phyloP scores from a whole-genome alignment of 192 early-diverging fungal species.

The Mortierella claussenii region DNA sequence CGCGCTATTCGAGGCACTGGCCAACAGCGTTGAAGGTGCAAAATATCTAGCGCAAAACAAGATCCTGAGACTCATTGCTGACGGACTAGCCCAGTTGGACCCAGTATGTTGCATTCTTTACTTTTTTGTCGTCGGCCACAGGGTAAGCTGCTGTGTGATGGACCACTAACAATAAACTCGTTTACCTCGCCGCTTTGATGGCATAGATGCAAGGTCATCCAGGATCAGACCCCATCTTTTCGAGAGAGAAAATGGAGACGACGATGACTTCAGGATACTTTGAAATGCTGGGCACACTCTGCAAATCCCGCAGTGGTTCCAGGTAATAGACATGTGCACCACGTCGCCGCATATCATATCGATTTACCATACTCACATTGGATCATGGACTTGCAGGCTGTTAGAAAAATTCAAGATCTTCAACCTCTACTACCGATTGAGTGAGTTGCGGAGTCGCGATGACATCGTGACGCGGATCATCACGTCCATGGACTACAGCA shows the following conservation, averaged over 20 bases:
- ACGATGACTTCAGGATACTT: conserved; percentile 84
- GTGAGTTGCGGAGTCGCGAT: conserved; percentile 79
- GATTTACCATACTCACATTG: no score
- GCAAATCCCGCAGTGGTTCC: conserved; percentile 72
- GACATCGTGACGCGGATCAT: conserved; percentile 82
- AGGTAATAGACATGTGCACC: conserved; percentile 57
- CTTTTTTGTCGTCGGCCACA: no score
- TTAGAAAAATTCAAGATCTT: conserved; percentile 84
- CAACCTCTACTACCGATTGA: conserved; percentile 80
- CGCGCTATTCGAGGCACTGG: conserved; percentile 72
- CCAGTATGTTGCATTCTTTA: conserved; percentile 64
- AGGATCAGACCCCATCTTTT: conserved; percentile 74
- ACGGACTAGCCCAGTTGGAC: conserved; percentile 79
- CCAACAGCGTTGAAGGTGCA: conserved; percentile 71
- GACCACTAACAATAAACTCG: background rate
- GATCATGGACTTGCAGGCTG: no score
- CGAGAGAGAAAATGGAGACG: conserved; percentile 76
- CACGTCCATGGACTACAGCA: conserved; percentile 75
- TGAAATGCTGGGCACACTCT: conserved; percentile 74
- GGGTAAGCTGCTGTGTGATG: no score
- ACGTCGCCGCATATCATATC: no score
- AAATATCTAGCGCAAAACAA: conserved; percentile 76
- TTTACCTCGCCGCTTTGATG: background rate
- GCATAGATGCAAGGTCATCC: conserved; percentile 54
- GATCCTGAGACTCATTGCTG: conserved; percentile 75